A percentile compares a stretch with the other conserved stretches of the same genome.
These are phyloP conservation scores for Nosema muscidifuracis DNA, from an alignment of 371 early-diverging fungal genomes.

Conservation along the genomic window DNA sequence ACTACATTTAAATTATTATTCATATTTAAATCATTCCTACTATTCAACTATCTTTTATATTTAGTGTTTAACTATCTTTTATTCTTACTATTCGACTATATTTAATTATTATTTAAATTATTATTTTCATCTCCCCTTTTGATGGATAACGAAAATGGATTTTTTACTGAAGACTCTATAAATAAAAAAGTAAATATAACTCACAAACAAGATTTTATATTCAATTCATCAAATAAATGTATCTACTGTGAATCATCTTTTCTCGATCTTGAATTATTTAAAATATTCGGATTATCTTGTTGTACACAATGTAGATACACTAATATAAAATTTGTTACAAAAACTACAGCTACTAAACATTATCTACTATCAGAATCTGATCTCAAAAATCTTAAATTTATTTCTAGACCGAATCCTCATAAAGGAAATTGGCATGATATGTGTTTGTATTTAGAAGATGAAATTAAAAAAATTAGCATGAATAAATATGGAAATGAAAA, in stretches of 20 bases:
- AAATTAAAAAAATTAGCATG: slow-evolving; percentile 48
- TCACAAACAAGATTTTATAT: background rate
- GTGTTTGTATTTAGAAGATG: slow-evolving; percentile 54
- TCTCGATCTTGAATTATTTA: slow-evolving; percentile 44
- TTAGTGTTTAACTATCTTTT: no score
- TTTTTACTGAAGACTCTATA: background rate
- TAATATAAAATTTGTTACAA: slow-evolving; percentile 54
- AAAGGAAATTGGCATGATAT: slow-evolving; percentile 60
- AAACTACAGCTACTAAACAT: slow-evolving; percentile 55
- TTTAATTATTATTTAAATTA: no score
- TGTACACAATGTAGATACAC: slow-evolving; percentile 51
- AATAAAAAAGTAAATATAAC: background rate
- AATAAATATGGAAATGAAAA: slow-evolving; percentile 53
- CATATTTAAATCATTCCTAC: no score
- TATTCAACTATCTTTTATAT: no score
- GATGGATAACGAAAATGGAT: background rate
- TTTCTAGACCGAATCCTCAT: slow-evolving; percentile 56
- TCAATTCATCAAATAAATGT: slow-evolving; percentile 22
- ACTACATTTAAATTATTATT: no score
- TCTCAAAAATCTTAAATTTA: slow-evolving; percentile 40
- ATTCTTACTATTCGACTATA: no score
- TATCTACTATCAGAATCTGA: slow-evolving; percentile 58
- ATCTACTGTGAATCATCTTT: slow-evolving; percentile 37
- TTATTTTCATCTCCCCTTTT: no score
- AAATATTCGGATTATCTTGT: slow-evolving; percentile 46